Evolutionary conservation across 352 stramenopile species (phyloP), one percentile per base, ranked within the genome.

Genomic region (Globisporangium orthogonon): DNA sequence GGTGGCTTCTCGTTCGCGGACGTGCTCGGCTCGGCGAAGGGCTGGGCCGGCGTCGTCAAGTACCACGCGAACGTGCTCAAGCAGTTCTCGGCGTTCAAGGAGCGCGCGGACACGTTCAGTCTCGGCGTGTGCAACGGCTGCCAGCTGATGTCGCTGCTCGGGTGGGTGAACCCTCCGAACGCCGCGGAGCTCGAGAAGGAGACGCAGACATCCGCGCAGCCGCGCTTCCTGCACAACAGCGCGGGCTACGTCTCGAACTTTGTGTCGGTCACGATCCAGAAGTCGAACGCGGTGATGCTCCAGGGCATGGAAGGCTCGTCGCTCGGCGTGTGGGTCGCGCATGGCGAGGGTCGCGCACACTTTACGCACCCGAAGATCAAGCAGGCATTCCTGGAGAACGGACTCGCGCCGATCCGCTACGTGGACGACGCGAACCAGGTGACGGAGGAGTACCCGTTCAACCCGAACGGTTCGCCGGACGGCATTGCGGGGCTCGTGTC

Each of bases 101-200:
- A 87, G 15, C 91, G 97, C 57, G 66, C 86, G 31, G 94, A 99
- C 78, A 99, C 97, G 18, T 99, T 99, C 78, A 98, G 89, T 72
- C 90, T 99, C 17, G 97, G 97, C 54, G 89, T 99, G 0, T 99
- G 97, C 77, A 99, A 99, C 71, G 97, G 97, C 43, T 99, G 97
- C 75, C 97, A 99, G 79, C 92, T 99, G 43, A 99, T 99, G 95
- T 96, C 96, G 40, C 75, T 99, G 37, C 87, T 99, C 17, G 97
- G 97, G 44, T 99, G 96, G 95, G 89, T 99, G 44, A 78, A 88
- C 53, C 70, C 68, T 18, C 73, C 79, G 28, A 74, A 90, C 48
- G 69, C 78, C 10, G 68, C 70, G 49, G 59, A 69, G 39, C 40
- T 93, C 4, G 78, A 88, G 58, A 49, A 70, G 3, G 75, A 89